These are phyloP conservation scores for Neotropicomus parvogracilis DNA, from an alignment of 1,284 basidiomycete species.

Conservation along the genomic window DNA sequence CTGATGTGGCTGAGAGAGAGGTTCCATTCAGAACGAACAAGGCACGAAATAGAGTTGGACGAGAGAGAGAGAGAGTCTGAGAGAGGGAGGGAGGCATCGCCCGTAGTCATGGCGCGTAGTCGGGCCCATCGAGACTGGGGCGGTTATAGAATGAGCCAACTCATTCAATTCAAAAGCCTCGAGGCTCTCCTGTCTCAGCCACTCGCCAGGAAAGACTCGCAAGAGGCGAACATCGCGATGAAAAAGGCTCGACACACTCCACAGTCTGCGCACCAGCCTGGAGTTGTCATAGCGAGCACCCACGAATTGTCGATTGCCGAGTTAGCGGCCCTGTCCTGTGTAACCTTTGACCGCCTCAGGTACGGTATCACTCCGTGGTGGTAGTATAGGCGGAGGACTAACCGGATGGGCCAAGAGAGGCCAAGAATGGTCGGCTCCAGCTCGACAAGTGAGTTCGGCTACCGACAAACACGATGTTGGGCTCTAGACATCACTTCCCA, in stretches of 20 bases:
- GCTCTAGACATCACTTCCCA: too few species aligned
- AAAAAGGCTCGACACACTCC: too few species aligned
- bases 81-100: background rate
- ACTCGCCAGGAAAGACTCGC: background rate
- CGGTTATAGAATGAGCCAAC: background rate
- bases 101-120: background rate
- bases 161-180: background rate
- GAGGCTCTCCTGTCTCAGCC: slow-evolving; percentile 1
- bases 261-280: too few species aligned
- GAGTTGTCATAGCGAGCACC: too few species aligned
- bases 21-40: background rate
- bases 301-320: too few species aligned
- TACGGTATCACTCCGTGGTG: background rate
- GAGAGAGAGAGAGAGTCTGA: too few species aligned
- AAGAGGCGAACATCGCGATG: too few species aligned
- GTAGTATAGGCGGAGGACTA: background rate
- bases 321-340: background rate
- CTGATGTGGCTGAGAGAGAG: background rate
- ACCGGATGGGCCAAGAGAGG: background rate
- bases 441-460: background rate
- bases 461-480: background rate
- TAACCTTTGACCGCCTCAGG: background rate
- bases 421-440: background rate
- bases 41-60: slow-evolving; percentile 15
- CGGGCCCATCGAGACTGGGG: too few species aligned